Evolutionary conservation across 2,329 filamentous ascomycete genomes (phyloP).

Genomic region (Intubia oerlemansii): DNA sequence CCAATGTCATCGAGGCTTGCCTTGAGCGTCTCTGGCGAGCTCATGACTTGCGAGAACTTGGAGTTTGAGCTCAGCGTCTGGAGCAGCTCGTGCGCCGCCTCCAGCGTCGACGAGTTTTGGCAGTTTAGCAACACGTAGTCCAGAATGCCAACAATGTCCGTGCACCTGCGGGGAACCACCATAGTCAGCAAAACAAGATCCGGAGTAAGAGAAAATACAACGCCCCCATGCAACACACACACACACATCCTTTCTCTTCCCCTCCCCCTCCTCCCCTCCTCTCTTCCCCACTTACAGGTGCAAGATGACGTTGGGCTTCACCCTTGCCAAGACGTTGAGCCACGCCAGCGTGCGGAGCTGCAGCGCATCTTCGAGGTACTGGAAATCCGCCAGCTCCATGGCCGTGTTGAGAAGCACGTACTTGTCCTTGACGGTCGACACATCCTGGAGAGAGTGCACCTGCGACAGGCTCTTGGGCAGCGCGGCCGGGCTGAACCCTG

Average conservation of each 20-base stretch:
- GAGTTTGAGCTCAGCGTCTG: conserved; percentile 33
- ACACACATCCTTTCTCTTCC: too few species aligned
- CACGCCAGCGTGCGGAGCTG: conserved; percentile 37
- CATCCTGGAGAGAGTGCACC: conserved; percentile 20
- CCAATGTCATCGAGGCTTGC: conserved; percentile 36
- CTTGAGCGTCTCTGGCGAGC: conserved; percentile 25
- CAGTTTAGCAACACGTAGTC: conserved; percentile 42
- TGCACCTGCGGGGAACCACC: conserved; percentile 20
- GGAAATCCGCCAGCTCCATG: conserved; percentile 45
- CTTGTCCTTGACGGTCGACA: conserved; percentile 28
- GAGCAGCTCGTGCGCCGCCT: conserved; percentile 37
- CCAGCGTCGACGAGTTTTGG: conserved; percentile 36
- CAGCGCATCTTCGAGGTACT: conserved; percentile 37
- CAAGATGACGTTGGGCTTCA: conserved; percentile 32
- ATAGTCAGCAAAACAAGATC: background rate
- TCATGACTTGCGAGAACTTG: conserved; percentile 25
- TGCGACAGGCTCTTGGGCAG: conserved; percentile 18
- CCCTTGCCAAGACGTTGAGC: conserved; percentile 33
- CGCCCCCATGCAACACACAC: too few species aligned
- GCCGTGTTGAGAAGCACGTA: conserved; percentile 41
- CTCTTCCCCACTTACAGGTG: conserved; percentile 34
- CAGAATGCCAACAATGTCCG: conserved; percentile 33
- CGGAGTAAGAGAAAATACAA: too few species aligned
- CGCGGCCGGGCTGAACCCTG: conserved; percentile 26
- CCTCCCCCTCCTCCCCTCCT: too few species aligned